Evolutionary conservation across 331 rosid genomes (phyloP), one percentile per base, ranked within the genome.

Genomic region (Pyracantha coccinea): DNA sequence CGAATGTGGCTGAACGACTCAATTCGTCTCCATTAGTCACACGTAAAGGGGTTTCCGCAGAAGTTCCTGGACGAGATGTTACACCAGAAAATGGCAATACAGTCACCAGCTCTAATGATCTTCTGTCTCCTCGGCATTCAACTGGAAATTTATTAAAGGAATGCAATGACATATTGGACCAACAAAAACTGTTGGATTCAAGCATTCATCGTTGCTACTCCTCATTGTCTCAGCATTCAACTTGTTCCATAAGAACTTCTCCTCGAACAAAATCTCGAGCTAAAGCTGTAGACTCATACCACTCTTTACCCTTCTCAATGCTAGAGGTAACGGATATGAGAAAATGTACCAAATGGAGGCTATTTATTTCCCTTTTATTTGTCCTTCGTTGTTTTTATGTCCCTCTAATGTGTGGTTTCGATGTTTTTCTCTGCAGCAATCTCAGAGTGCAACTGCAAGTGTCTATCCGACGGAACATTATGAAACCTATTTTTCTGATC

Each of bases 291-390:
- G 96, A 92, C 61, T 78, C 81, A 5, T 94, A 85, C 84, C 96
- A 86, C 88, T 94, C 99, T 74, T 83, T 94, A 60, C 99, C 99
- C 65, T 87, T 94, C 88, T 86, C 86, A 23, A 87, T 92, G 96
- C 82, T 94, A 60, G 96, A 94, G 96, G 99, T 90, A 83, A 82
- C 71, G 74, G 24, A 58, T 16, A 57, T 38, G 19, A 35, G 17
- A 50, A 50, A 32, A 65, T 67, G 24, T 68, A 44, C 59, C 52
- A 24, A 47, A 11, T 31, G 60, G 15, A 47, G 59, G 16, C 41
- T 71, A 62, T 28, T 66, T 45, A 55, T 69, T 66, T 72, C 44
- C 66, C 67, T 78, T 66, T 13, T 16, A 32, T 59, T 55, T 64
- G 23, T 67, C 58, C 69, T 29, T 21, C 17, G 12, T 33, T 63